Conservation (phyloP, 805 yeast genomes). For the Lipomyces spencermartinsiae region DNA sequence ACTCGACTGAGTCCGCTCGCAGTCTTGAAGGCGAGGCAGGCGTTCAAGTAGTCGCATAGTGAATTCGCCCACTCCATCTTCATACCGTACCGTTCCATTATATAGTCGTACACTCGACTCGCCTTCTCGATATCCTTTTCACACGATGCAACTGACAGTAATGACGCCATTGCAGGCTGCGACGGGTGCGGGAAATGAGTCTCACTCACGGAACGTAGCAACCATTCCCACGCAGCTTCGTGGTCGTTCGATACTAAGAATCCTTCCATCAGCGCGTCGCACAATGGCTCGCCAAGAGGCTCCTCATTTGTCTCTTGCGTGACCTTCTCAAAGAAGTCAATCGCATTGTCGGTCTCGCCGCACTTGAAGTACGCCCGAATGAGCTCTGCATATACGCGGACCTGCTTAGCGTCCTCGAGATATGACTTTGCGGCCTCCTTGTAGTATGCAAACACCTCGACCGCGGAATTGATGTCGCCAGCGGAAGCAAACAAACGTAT, state of each 20-base stretch:
- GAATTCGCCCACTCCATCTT: slow-evolving; percentile 8
- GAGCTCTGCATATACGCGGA: slow-evolving; percentile 41
- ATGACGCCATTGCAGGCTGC: slow-evolving; percentile 27
- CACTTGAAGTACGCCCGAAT: slow-evolving; percentile 42
- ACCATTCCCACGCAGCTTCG: slow-evolving; percentile 45
- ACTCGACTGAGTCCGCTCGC: slow-evolving; percentile 11
- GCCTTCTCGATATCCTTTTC: slow-evolving; percentile 40
- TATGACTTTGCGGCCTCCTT: slow-evolving; percentile 20
- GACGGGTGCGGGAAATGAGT: slow-evolving; percentile 13
- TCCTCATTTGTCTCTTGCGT: slow-evolving; percentile 25
- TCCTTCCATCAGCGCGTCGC: slow-evolving; percentile 40
- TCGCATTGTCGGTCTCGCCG: slow-evolving; percentile 40
- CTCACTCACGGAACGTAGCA: slow-evolving; percentile 39
- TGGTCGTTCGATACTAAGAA: slow-evolving; percentile 39
- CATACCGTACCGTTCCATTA: slow-evolving; percentile 25
- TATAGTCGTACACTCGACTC: slow-evolving; percentile 40
- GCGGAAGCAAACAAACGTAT: slow-evolving; percentile 39
- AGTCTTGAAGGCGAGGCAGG: background rate
- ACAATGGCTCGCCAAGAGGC: slow-evolving; percentile 22
- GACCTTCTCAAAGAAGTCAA: slow-evolving; percentile 41
- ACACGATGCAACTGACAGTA: slow-evolving; percentile 39
- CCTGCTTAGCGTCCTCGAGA: slow-evolving; percentile 23
- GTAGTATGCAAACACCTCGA: slow-evolving; percentile 38
- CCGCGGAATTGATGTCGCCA: slow-evolving; percentile 36
- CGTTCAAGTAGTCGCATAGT: slow-evolving; percentile 20